Conservation (phyloP, 306 rosid genomes). For the Hippophae tibetana region DNA sequence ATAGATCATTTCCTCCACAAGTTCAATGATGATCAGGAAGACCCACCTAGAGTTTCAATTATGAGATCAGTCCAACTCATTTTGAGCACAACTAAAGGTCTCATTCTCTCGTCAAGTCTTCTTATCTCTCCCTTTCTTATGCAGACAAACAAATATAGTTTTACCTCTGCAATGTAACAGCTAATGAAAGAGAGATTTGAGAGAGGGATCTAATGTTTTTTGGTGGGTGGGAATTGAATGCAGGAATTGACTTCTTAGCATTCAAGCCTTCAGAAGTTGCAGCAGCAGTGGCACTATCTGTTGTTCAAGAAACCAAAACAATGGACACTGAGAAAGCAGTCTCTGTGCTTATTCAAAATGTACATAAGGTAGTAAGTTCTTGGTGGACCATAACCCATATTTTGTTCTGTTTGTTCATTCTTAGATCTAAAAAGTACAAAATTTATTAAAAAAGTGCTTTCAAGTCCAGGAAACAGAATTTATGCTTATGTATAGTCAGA, state of each 20-base stretch:
- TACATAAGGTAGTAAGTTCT: slow-evolving; percentile 45
- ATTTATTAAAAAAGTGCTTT: no score
- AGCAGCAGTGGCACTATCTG: slow-evolving; percentile 75
- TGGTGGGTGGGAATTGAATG: slow-evolving; percentile 51
- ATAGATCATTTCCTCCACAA: slow-evolving; percentile 60
- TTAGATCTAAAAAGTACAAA: no score
- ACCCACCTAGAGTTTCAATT: slow-evolving; percentile 32
- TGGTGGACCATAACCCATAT: slow-evolving; percentile 23
- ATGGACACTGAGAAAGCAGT: slow-evolving; percentile 44
- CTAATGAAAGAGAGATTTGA: neutral
- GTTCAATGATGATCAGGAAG: slow-evolving; percentile 40
- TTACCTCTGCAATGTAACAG: no score
- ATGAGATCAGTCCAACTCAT: slow-evolving; percentile 48
- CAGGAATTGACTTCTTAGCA: slow-evolving; percentile 91
- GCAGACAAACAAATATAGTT: neutral
- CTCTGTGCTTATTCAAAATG: slow-evolving; percentile 48
- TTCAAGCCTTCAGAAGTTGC: slow-evolving; percentile 89
- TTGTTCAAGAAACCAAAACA: slow-evolving; percentile 47
- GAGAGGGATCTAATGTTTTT: slow-evolving; percentile 15
- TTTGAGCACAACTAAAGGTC: slow-evolving; percentile 49
- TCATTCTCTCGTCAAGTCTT: neutral
- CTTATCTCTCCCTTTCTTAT: slow-evolving; percentile 14
- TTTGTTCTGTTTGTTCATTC: no score
- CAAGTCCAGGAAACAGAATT: no score
- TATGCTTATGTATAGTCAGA: no score